Evolutionary conservation across 305 asterid genomes (phyloP).

Genomic region (Fraxinus sp.): DNA sequence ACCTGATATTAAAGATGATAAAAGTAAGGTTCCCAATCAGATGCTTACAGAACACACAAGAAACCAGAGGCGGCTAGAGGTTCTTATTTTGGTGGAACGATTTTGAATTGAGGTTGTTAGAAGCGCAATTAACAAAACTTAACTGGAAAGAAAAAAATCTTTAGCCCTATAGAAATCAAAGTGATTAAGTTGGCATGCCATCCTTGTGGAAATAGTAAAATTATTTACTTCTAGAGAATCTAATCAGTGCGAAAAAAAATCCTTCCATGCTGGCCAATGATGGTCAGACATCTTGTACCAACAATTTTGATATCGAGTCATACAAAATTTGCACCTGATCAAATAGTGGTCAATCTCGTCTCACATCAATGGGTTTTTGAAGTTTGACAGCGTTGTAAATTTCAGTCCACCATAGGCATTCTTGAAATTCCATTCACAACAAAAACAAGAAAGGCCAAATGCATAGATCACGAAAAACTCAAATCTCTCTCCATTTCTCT

Average conservation of each 20-base stretch:
- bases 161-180: background rate
- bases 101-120: background rate
- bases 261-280: background rate
- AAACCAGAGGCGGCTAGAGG: background rate
- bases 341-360: background rate
- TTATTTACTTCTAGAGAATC: background rate
- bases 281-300: background rate
- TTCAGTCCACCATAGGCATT: background rate
- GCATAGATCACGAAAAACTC: background rate
- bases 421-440: background rate
- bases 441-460: background rate
- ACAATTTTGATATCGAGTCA: background rate
- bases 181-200: background rate
- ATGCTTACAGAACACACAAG: background rate
- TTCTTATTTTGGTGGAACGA: background rate
- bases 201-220: background rate
- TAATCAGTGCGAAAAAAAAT: background rate
- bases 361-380: background rate
- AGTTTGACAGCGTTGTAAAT: background rate
- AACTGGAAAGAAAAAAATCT: background rate
- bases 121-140: background rate
- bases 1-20: constrained; percentile 44
- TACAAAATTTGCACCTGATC: background rate
- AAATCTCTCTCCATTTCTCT: background rate
- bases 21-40: background rate